These are phyloP conservation scores for Spizellomyces sp. DNA, from an alignment of 192 early-diverging fungal species.

Conservation along the genomic window DNA sequence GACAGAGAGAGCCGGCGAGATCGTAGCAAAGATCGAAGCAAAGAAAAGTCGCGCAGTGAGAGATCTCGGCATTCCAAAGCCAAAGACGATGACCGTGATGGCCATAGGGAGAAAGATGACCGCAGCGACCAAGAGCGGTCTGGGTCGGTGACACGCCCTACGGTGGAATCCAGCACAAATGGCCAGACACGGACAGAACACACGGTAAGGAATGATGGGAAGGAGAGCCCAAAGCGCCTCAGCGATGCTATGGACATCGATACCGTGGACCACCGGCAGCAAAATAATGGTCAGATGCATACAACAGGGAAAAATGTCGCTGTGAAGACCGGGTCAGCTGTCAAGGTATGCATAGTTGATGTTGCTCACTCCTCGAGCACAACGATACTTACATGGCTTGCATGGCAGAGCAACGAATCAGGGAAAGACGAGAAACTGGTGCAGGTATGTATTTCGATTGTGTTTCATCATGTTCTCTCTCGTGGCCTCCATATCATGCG, in stretches of 20 bases:
- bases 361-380: not conserved
- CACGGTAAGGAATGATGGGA: constrained; percentile 32
- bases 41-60: constrained; percentile 38
- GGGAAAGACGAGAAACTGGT: no score
- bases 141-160: constrained; percentile 27
- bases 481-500: constrained; percentile 22
- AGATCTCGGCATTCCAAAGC: constrained; percentile 24
- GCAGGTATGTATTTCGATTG: no score
- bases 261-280: constrained; percentile 7
- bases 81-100: constrained; percentile 35
- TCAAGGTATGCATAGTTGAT: constrained; percentile 6
- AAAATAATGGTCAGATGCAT: constrained; percentile 23
- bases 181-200: constrained; percentile 3
- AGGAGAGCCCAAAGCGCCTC: constrained; percentile 10
- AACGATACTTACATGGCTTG: no score
- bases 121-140: no score
- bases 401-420: no score
- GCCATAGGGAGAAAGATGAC: no score
- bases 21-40: constrained; percentile 32
- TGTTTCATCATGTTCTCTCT: no score
- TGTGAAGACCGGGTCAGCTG: not conserved
- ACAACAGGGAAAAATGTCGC: constrained; percentile 17
- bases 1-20: constrained; percentile 46
- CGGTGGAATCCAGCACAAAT: constrained; percentile 22
- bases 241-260: constrained; percentile 9